Percentiles rank a stretch among this genome's conserved stretches.
phyloP scores from a whole-genome alignment of 306 rosid species.

The Morella rubra region DNA sequence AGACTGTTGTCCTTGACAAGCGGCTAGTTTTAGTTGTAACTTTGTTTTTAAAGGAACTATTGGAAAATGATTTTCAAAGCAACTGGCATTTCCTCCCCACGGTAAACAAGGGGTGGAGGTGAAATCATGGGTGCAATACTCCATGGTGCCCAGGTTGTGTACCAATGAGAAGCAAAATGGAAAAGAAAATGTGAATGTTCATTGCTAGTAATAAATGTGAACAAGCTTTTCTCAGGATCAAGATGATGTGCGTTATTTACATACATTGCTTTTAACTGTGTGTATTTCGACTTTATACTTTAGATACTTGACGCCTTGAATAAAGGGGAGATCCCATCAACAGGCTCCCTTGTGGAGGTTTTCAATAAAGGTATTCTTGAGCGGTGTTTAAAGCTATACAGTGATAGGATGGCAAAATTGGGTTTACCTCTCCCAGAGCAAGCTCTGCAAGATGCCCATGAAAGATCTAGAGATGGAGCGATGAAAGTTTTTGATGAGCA shows the following conservation, averaged over 20 bases:
- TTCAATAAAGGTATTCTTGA: constrained; percentile 93
- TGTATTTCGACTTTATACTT: constrained; percentile 25
- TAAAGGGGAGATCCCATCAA: constrained; percentile 98
- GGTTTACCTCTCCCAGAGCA: constrained; percentile 62
- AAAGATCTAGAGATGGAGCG: constrained; percentile 46
- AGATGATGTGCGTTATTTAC: not conserved
- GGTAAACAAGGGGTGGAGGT: not conserved
- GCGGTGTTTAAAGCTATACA: constrained; percentile 73
- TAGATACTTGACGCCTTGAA: constrained; percentile 97
- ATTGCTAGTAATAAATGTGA: not conserved
- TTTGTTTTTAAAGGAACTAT: not conserved
- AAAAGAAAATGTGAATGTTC: not conserved
- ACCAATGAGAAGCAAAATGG: too few relatives aligned
- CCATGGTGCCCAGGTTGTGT: not conserved
- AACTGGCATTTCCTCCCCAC: not conserved
- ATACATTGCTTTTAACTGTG: constrained; percentile 7
- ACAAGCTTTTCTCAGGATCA: not conserved
- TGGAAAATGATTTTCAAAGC: too few relatives aligned
- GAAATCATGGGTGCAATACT: not conserved
- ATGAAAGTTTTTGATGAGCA: constrained; percentile 72
- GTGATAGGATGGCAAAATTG: constrained; percentile 54
- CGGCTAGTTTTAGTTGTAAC: not conserved
- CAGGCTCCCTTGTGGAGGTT: constrained; percentile 95
- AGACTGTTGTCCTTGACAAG: not conserved
- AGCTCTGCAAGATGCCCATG: constrained; percentile 59